These are phyloP conservation scores for Zygoascus ofunaensis DNA, from an alignment of 805 yeast species.

Conservation along the genomic window DNA sequence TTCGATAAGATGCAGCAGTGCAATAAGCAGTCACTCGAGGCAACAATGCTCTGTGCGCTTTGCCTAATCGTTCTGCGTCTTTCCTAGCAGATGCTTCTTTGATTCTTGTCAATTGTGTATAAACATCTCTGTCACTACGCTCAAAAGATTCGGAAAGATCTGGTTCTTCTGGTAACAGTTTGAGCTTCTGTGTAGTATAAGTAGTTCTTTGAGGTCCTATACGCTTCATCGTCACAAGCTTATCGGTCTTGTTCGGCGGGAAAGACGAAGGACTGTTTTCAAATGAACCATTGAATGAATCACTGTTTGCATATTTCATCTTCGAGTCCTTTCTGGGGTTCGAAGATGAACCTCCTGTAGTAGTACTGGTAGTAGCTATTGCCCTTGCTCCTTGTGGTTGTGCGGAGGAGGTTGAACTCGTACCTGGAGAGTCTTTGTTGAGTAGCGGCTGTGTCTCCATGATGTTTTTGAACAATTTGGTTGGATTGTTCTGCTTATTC, in stretches of 20 bases:
- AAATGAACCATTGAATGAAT: not conserved
- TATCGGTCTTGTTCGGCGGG: not conserved
- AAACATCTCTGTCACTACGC: constrained; percentile 46
- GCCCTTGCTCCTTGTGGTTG: too few relatives aligned
- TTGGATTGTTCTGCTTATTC: too few relatives aligned
- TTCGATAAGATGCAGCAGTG: constrained; percentile 84
- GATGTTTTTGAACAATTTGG: too few relatives aligned
- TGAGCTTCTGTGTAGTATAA: constrained; percentile 79
- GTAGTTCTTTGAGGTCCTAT: constrained; percentile 59
- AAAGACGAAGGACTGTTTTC: not conserved
- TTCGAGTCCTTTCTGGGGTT: not conserved
- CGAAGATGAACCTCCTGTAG: too few relatives aligned
- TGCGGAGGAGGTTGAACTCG: too few relatives aligned
- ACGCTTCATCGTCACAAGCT: constrained; percentile 5
- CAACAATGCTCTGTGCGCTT: constrained; percentile 67
- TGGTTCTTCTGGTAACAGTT: constrained; percentile 60
- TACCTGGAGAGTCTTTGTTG: not conserved
- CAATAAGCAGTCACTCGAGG: constrained; percentile 96
- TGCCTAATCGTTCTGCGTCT: constrained; percentile 90
- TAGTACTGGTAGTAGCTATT: too few relatives aligned
- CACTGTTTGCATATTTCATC: not conserved
- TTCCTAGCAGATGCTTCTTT: constrained; percentile 82
- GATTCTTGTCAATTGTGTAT: constrained; percentile 75
- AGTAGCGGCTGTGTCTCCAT: constrained; percentile 3
- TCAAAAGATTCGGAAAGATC: constrained; percentile 16